Evolutionary conservation across 2,329 filamentous ascomycete genomes (phyloP).

Genomic region (Pyrenophora teres): DNA sequence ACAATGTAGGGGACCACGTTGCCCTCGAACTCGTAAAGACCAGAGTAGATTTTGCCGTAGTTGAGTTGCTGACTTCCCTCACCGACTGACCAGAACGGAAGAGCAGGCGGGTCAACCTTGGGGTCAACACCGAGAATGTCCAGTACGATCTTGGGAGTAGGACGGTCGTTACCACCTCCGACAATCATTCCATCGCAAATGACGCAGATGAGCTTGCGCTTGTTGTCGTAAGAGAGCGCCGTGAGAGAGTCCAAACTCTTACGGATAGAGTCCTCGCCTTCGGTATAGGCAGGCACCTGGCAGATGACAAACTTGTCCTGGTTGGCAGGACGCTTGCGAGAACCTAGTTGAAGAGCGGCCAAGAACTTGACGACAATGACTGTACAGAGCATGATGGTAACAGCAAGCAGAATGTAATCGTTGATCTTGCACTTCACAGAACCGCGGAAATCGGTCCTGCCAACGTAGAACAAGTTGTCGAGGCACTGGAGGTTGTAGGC

Average conservation of each 20-base stretch:
- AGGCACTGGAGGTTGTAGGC: constrained; percentile 79
- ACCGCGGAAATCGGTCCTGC: constrained; percentile 82
- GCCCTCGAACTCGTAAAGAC: constrained; percentile 95
- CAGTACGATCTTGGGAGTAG: constrained; percentile 95
- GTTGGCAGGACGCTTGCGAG: constrained; percentile 83
- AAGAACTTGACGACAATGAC: constrained; percentile 90
- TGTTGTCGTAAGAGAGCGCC: constrained; percentile 95
- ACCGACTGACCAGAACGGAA: constrained; percentile 93
- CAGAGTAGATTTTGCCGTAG: constrained; percentile 98
- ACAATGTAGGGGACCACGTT: constrained; percentile 97
- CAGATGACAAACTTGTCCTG: constrained; percentile 99
- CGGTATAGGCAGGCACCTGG: constrained; percentile 95
- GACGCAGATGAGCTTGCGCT: constrained; percentile 93
- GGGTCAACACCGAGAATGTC: constrained; percentile 97
- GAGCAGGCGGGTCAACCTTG: constrained; percentile 90
- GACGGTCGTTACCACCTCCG: constrained; percentile 91
- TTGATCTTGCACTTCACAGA: constrained; percentile 79
- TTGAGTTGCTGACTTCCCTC: constrained; percentile 90
- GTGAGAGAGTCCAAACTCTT: constrained; percentile 95
- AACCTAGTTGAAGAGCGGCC: constrained; percentile 88
- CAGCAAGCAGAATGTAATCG: constrained; percentile 86
- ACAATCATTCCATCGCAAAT: constrained; percentile 98
- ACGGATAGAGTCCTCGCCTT: constrained; percentile 92
- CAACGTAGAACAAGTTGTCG: constrained; percentile 80
- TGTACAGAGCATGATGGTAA: constrained; percentile 79